phyloP scores from a whole-genome alignment of 1,284 basidiomycete species.

The Ceratobasidium sp. region DNA sequence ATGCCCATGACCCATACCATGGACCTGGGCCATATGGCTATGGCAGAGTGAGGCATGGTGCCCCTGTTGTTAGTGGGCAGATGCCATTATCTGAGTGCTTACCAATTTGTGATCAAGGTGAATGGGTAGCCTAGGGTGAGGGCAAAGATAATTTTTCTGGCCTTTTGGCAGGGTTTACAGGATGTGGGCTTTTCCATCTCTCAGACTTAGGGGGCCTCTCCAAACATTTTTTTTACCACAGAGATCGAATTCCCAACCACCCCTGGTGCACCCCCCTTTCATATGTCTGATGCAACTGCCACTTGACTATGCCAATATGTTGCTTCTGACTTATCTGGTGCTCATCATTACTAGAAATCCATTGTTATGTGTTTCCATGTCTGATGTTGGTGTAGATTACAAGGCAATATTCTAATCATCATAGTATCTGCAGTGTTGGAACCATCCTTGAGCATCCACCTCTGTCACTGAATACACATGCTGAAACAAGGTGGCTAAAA shows the following conservation, averaged over 20 bases:
- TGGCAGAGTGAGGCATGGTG: neutral
- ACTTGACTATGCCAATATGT: neutral
- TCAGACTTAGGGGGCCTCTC: neutral
- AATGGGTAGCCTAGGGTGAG: neutral
- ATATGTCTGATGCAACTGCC: neutral
- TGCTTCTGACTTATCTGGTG: slow-evolving; percentile 2
- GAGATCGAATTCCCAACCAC: slow-evolving; percentile 8
- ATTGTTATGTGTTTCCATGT: neutral
- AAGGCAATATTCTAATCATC: neutral
- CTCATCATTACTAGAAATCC: neutral
- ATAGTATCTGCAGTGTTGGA: neutral
- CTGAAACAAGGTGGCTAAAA: neutral
- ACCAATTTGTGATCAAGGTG: neutral
- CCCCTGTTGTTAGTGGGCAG: too few relatives aligned
- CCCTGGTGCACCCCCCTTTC: neutral
- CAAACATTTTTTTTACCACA: neutral
- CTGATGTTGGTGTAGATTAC: neutral
- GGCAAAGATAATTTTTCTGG: slow-evolving; percentile 10
- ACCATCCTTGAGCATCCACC: slow-evolving; percentile 15
- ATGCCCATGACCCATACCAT: neutral
- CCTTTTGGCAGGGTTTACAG: slow-evolving; percentile 1
- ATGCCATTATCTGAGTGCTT: neutral
- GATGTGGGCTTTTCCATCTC: neutral
- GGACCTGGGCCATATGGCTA: neutral
- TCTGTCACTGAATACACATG: neutral